Evolutionary conservation across 345 rosid genomes (phyloP).

Genomic region (Eucalyptus regnans): DNA sequence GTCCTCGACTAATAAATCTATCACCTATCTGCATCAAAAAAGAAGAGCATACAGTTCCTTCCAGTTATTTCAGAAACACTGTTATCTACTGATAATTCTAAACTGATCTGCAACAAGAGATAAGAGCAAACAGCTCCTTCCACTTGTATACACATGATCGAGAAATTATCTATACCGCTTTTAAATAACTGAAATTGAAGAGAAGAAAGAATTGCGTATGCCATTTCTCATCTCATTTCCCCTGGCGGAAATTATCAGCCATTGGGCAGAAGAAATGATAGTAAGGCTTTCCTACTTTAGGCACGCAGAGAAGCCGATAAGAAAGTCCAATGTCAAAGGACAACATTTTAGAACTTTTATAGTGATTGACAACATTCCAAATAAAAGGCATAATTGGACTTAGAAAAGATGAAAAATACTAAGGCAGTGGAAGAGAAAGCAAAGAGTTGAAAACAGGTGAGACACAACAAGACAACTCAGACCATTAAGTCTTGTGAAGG

Average conservation of each 20-base stretch:
- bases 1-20: slow-evolving; percentile 61
- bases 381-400: neutral
- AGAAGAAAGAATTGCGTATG: neutral
- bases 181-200: neutral
- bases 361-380: neutral
- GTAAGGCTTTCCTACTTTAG: neutral
- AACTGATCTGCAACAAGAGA: neutral
- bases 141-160: neutral
- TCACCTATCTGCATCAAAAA: slow-evolving; percentile 59
- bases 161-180: neutral
- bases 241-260: neutral
- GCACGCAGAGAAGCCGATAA: neutral
- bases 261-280: neutral
- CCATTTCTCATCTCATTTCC: neutral
- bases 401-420: neutral
- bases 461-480: neutral
- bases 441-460: neutral
- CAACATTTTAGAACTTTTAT: neutral
- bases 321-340: neutral
- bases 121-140: neutral
- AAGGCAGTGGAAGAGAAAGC: neutral
- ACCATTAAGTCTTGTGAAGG: neutral
- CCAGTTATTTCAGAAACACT: neutral
- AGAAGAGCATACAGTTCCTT: neutral
- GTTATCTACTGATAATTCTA: neutral